Conservation (phyloP, 2,329 filamentous ascomycete species). For the Verticillium nubilum region DNA sequence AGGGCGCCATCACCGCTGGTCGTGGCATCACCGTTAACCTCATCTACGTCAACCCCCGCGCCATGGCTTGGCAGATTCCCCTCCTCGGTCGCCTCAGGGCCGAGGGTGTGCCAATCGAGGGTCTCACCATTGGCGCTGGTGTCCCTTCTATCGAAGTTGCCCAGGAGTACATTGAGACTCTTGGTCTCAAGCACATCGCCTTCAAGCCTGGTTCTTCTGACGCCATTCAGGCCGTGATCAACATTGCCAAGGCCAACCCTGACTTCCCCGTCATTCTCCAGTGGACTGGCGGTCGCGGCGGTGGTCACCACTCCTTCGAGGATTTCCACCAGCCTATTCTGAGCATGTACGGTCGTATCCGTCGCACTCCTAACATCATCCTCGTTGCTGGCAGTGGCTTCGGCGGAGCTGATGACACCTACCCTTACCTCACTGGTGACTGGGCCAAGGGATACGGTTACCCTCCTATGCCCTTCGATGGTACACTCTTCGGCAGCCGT, state of each 20-base stretch:
- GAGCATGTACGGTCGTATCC: conserved; percentile 84
- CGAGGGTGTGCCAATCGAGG: conserved; percentile 86
- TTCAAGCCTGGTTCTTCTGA: conserved; percentile 93
- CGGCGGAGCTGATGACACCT: conserved; percentile 83
- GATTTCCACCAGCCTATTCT: conserved; percentile 92
- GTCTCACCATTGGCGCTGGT: conserved; percentile 86
- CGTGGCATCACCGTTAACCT: conserved; percentile 86
- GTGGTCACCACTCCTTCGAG: conserved; percentile 91
- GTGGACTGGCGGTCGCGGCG: conserved; percentile 91
- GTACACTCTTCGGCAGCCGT: conserved; percentile 82
- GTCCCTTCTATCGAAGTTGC: conserved; percentile 91
- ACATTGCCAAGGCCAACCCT: conserved; percentile 91
- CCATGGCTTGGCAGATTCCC: conserved; percentile 91
- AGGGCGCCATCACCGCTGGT: conserved; percentile 75
- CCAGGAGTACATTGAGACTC: conserved; percentile 87
- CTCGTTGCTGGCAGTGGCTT: conserved; percentile 89
- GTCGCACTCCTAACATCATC: conserved; percentile 80
- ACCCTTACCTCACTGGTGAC: conserved; percentile 82
- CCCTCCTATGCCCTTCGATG: conserved; percentile 90
- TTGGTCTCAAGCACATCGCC: conserved; percentile 86
- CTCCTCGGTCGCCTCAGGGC: conserved; percentile 73
- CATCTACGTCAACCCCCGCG: conserved; percentile 84
- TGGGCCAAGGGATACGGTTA: conserved; percentile 88
- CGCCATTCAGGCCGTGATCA: conserved; percentile 83
- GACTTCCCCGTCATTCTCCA: conserved; percentile 89